These are phyloP conservation scores for Aspergillus homomorphus DNA, from an alignment of 495 filamentous ascomycete genomes.

Conservation along the genomic window DNA sequence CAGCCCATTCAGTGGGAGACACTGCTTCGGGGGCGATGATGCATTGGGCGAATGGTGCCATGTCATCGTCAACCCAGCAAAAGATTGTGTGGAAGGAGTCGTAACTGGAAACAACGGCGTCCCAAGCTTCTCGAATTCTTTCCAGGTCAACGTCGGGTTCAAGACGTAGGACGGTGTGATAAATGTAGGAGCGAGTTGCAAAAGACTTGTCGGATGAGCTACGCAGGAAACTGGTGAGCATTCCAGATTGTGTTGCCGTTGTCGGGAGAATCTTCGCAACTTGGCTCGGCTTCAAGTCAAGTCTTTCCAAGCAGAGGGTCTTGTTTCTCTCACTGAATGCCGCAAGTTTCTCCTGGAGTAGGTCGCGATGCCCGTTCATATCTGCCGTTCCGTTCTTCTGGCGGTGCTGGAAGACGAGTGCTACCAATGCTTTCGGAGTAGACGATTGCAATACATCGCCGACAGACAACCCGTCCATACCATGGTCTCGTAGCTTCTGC, in stretches of 20 bases:
- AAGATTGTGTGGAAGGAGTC: constrained; percentile 65
- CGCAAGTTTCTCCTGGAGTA: neutral
- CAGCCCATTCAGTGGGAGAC: constrained; percentile 40
- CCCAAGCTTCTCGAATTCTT: constrained; percentile 50
- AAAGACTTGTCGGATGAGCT: constrained; percentile 28
- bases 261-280: constrained; percentile 68
- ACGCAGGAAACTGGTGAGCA: constrained; percentile 60
- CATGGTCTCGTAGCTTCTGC: constrained; percentile 22
- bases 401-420: constrained; percentile 6
- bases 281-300: constrained; percentile 39
- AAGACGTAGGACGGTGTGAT: constrained; percentile 57
- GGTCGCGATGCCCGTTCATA: neutral
- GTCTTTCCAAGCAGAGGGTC: constrained; percentile 35
- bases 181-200: constrained; percentile 57
- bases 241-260: constrained; percentile 71
- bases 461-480: constrained; percentile 28
- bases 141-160: constrained; percentile 31
- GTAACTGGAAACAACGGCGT: constrained; percentile 35
- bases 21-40: constrained; percentile 9
- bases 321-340: constrained; percentile 16
- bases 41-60: constrained; percentile 62
- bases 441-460: constrained; percentile 22
- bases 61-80: constrained; percentile 61
- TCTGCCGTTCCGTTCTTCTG: neutral
- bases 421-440: constrained; percentile 33